Evolutionary conservation across 2,329 filamentous ascomycete genomes (phyloP).

Genomic region (Nannizziopsis arthrosporioides): DNA sequence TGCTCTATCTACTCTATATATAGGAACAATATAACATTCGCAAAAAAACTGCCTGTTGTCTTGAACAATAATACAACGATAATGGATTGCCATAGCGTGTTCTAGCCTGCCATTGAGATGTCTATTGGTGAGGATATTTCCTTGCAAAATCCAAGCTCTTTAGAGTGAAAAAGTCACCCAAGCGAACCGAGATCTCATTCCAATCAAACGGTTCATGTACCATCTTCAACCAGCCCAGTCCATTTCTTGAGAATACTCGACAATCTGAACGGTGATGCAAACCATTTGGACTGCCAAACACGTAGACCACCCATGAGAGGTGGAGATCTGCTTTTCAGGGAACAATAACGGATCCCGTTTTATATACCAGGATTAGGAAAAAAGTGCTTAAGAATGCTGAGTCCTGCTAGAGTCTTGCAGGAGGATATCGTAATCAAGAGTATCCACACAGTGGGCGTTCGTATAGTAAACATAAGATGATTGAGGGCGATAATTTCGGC

Average conservation of each 20-base stretch:
- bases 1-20: too few species aligned
- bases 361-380: background rate
- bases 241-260: background rate
- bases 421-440: background rate
- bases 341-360: background rate
- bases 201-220: background rate
- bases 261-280: background rate
- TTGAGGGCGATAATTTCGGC: too few species aligned
- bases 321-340: background rate
- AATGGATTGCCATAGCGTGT: too few species aligned
- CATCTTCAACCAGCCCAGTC: background rate
- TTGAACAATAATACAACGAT: too few species aligned
- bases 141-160: background rate
- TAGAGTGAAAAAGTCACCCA: background rate
- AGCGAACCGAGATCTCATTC: background rate
- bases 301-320: background rate
- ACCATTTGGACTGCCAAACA: background rate
- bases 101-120: too few species aligned
- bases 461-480: too few species aligned
- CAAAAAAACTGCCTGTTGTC: too few species aligned
- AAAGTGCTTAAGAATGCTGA: background rate
- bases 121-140: background rate
- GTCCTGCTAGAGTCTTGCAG: background rate
- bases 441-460: too few species aligned
- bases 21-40: too few species aligned